Evolutionary conservation across 352 stramenopile genomes (phyloP), one percentile per base, ranked within the genome.

Genomic region (Phytophthora meadii): DNA sequence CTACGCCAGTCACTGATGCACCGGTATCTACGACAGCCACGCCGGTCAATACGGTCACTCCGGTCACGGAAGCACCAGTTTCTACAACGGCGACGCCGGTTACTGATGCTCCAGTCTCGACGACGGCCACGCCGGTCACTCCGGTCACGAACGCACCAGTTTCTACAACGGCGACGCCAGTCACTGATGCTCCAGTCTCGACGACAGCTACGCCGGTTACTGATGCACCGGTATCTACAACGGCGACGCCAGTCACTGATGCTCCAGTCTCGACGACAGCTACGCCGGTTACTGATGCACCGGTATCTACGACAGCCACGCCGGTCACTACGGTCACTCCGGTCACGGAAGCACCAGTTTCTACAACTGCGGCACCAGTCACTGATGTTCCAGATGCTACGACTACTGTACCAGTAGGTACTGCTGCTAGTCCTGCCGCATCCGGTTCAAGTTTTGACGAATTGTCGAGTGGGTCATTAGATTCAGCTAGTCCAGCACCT

Each of bases 401-500:
- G 28, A 56, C 44, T 36, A 9, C 37, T 24, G 39, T 49, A n/a
- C 49, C 63, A 8, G 27, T 36, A 1, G 41, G 32, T 34, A 41
- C 52, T 37, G 54, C 49, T 30, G 28, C 46, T 32, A 17, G 27
- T 6, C n/a, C 30, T 22, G n/a, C 59, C 28, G 41, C 37, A 22
- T 67, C 58, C 5, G 44, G 6, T 15, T 61, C 32, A 14, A 56
- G 52, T 46, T 57, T 40, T 2, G 36, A 34, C 27, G 36, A 28
- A 51, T 63, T 51, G 8, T 67, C 51, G 37, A 63, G 44, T 5
- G 56, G 49, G 4, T 52, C 27, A 42, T 62, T 15, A 11, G 36
- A 17, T 3, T 46, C 65, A 42, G 61, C 61, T 11, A 67, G 47
- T 11, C 44, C 62, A 47, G 27, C 68, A 9, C 44, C 61, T 55